phyloP scores from a whole-genome alignment of 2,329 filamentous ascomycete genomes.

The Didymellaceae sp. region DNA sequence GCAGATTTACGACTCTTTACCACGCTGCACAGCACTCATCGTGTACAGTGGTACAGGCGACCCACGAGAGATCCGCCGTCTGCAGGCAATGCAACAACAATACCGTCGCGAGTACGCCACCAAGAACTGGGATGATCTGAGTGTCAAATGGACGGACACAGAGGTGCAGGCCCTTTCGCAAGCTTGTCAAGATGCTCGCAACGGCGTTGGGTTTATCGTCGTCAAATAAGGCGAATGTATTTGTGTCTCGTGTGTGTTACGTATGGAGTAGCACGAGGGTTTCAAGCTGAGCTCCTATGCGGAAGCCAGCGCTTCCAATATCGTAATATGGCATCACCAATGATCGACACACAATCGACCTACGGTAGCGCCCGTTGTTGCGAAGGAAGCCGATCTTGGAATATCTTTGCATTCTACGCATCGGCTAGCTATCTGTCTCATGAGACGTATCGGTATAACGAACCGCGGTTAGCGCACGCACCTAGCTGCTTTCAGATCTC shows the following conservation, averaged over 20 bases:
- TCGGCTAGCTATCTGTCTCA: too few relatives aligned
- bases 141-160: constrained; percentile 68
- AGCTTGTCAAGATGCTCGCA: constrained; percentile 63
- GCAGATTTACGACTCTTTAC: constrained; percentile 62
- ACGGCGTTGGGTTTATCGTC: constrained; percentile 65
- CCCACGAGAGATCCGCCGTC: constrained; percentile 61
- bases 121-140: constrained; percentile 69
- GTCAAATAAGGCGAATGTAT: constrained; percentile 57
- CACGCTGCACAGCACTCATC: constrained; percentile 65
- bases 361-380: not conserved
- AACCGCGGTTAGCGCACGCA: too few relatives aligned
- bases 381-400: too few relatives aligned
- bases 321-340: constrained; percentile 5
- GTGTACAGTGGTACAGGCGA: constrained; percentile 71
- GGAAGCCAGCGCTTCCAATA: constrained; percentile 18
- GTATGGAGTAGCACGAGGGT: constrained; percentile 31
- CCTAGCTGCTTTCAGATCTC: too few relatives aligned
- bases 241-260: constrained; percentile 40
- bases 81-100: constrained; percentile 63
- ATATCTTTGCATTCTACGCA: too few relatives aligned
- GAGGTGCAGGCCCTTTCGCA: constrained; percentile 66
- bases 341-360: not conserved
- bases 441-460: too few relatives aligned
- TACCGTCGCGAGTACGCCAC: constrained; percentile 64
- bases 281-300: constrained; percentile 27